Evolutionary conservation across 208 protist species (phyloP).

Genomic region (Endotrypanum monterogeii): DNA sequence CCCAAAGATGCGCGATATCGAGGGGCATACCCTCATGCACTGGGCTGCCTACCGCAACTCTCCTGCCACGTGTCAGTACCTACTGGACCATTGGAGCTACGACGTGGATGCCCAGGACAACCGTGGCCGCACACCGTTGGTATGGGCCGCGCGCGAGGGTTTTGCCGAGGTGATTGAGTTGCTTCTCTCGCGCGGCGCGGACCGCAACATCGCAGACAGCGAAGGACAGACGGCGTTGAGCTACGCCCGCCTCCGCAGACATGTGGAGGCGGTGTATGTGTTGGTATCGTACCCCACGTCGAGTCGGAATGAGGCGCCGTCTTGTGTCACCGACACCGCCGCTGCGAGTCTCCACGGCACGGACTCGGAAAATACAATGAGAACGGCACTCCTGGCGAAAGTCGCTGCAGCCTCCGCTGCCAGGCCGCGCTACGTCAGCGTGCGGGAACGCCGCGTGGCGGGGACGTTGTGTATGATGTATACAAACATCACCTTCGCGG

Average conservation of each 20-base stretch:
- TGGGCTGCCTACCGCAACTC: slow-evolving; percentile 80
- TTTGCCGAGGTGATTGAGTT: slow-evolving; percentile 66
- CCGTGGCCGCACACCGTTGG: slow-evolving; percentile 66
- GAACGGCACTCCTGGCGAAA: slow-evolving; percentile 3
- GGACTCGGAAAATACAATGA: neutral
- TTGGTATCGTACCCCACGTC: slow-evolving; percentile 26
- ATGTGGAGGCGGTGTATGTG: slow-evolving; percentile 61
- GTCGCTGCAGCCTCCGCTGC: neutral
- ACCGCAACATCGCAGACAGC: slow-evolving; percentile 35
- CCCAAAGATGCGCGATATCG: slow-evolving; percentile 40
- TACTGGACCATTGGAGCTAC: slow-evolving; percentile 65
- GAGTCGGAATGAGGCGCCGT: neutral
- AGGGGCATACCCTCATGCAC: slow-evolving; percentile 75
- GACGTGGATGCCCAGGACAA: slow-evolving; percentile 49
- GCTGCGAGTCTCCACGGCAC: neutral
- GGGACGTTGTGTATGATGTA: slow-evolving; percentile 61
- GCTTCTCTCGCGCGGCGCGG: slow-evolving; percentile 53
- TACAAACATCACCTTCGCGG: slow-evolving; percentile 42
- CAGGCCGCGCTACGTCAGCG: slow-evolving; percentile 32
- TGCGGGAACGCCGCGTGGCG: slow-evolving; percentile 40
- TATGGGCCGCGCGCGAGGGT: slow-evolving; percentile 84
- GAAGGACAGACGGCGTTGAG: slow-evolving; percentile 65
- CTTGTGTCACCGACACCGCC: neutral
- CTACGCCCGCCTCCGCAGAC: slow-evolving; percentile 59
- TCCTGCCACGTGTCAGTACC: slow-evolving; percentile 58